Conservation (phyloP, 768 basidiomycete species). For the Lepiota venenata region DNA sequence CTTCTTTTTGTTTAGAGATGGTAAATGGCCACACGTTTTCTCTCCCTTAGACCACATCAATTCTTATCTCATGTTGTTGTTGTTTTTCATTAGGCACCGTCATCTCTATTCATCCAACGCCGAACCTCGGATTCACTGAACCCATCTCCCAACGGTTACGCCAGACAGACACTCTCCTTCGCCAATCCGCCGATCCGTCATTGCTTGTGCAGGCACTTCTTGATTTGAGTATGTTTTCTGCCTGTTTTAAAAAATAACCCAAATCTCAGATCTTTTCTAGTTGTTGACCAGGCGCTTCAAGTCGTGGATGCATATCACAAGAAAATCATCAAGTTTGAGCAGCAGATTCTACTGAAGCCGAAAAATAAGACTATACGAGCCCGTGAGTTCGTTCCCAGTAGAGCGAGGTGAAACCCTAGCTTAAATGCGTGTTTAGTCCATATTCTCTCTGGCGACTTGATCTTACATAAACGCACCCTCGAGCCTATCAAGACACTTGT, state of each 20-base stretch:
- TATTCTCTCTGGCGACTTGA: conserved; percentile 72
- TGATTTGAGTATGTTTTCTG: conserved; percentile 42
- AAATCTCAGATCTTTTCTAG: conserved; percentile 24
- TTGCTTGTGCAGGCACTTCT: conserved; percentile 67
- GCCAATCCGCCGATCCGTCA: conserved; percentile 62
- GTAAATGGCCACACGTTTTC: conserved; percentile 26
- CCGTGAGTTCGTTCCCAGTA: too few species aligned
- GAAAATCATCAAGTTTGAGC: conserved; percentile 60
- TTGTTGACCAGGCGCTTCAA: conserved; percentile 66
- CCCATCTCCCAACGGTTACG: conserved; percentile 59
- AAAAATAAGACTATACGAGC: conserved; percentile 54
- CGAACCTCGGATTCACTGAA: conserved; percentile 43
- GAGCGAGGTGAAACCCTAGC: neutral
- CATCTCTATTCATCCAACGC: conserved; percentile 52
- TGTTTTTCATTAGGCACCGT: conserved; percentile 47
- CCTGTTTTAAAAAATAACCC: neutral
- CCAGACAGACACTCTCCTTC: conserved; percentile 55
- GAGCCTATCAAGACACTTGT: conserved; percentile 70
- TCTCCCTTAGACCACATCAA: neutral
- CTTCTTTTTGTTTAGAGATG: conserved; percentile 66
- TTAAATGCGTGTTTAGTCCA: conserved; percentile 45
- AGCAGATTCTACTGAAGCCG: conserved; percentile 54
- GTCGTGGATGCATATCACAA: conserved; percentile 67
- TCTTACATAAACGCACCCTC: conserved; percentile 69
- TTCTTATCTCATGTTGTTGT: neutral